Percentiles rank a stretch among this genome's conserved stretches.
Evolutionary conservation across 1,284 basidiomycete genomes (phyloP).

Genomic region (Trichosporon coremiiforme): DNA sequence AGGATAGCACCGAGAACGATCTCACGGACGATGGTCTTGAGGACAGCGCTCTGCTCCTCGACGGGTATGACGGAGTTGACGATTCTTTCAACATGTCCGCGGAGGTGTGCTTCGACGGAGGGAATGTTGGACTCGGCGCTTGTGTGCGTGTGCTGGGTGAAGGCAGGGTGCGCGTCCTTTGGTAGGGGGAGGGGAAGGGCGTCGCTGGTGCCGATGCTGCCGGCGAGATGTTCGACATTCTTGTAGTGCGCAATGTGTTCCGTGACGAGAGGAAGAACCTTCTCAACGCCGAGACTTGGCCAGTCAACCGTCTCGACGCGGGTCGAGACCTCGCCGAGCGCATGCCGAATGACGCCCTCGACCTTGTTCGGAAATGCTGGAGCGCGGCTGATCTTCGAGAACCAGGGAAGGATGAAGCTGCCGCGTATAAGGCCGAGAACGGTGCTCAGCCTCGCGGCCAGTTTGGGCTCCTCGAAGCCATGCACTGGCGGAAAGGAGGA

Average conservation of each 20-base stretch:
- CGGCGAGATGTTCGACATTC: conserved; percentile 71
- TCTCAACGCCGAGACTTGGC: conserved; percentile 74
- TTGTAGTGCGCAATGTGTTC: conserved; percentile 85
- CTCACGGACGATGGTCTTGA: conserved; percentile 76
- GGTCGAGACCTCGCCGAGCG: conserved; percentile 64
- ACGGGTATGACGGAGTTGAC: conserved; percentile 74
- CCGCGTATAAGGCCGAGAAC: conserved; percentile 75
- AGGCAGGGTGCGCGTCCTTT: conserved; percentile 67
- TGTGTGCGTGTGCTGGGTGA: conserved; percentile 75
- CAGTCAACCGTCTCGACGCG: conserved; percentile 69
- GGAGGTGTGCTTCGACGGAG: conserved; percentile 82
- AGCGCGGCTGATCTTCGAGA: conserved; percentile 76
- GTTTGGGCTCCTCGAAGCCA: conserved; percentile 19
- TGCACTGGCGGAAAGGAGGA: conserved; percentile 5
- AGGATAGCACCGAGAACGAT: conserved; percentile 78
- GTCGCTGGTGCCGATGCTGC: conserved; percentile 48
- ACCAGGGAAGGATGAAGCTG: conserved; percentile 85
- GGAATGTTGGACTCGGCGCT: conserved; percentile 83
- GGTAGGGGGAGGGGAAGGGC: conserved; percentile 52
- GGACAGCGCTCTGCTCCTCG: conserved; percentile 70
- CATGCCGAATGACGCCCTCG: conserved; percentile 71
- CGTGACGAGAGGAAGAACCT: conserved; percentile 82
- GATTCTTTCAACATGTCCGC: conserved; percentile 68
- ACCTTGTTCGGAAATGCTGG: conserved; percentile 84
- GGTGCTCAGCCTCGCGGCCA: conserved; percentile 71